These are phyloP conservation scores for Gymnopus androsaceus DNA, from an alignment of 1,284 basidiomycete species.

Conservation along the genomic window DNA sequence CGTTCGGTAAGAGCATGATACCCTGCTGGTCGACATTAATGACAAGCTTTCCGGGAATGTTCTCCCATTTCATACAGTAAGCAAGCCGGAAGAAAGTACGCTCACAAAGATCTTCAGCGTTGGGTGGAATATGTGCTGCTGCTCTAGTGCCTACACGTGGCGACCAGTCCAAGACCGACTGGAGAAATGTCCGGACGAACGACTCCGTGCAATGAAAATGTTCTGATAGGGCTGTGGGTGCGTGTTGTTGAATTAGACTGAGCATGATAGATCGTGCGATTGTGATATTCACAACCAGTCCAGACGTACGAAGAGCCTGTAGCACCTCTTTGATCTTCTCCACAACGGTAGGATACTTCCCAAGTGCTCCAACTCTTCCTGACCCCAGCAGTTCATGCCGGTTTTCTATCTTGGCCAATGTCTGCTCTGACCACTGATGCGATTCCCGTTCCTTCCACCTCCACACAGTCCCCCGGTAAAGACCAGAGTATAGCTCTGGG, in stretches of 20 bases:
- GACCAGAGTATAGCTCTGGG: conserved; percentile 14
- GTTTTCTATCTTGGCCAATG: conserved; percentile 13
- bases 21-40: too few species aligned
- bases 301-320: conserved; percentile 5
- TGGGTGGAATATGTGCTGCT: too few species aligned
- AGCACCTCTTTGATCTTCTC: conserved; percentile 13
- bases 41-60: too few species aligned
- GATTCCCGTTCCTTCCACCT: conserved; percentile 11
- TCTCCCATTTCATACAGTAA: too few species aligned
- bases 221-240: too few species aligned
- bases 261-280: conserved; percentile 22
- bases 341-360: conserved; percentile 13
- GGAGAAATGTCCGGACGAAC: too few species aligned
- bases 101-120: too few species aligned
- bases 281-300: conserved; percentile 20
- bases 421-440: conserved; percentile 1
- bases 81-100: too few species aligned
- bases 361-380: conserved; percentile 17
- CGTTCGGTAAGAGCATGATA: too few species aligned
- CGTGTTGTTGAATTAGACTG: conserved; percentile 17
- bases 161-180: too few species aligned
- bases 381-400: conserved; percentile 18
- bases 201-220: too few species aligned
- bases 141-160: too few species aligned
- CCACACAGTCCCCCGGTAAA: conserved; percentile 16